phyloP scores from a whole-genome alignment of 1,139 yeast genomes.

The Hyphopichia fennica region DNA sequence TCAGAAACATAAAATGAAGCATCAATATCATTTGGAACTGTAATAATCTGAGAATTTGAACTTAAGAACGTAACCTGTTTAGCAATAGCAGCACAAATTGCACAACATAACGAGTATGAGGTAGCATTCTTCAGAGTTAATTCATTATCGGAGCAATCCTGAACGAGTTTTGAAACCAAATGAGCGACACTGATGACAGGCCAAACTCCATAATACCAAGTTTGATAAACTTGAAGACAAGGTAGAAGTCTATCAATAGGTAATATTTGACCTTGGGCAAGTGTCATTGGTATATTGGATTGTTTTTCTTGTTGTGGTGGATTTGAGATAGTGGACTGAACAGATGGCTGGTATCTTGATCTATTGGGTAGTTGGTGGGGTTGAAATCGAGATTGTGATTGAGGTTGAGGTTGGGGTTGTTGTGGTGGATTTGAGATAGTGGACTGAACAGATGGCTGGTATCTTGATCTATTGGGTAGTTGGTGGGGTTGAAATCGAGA shows the following conservation, averaged over 20 bases:
- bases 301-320: conserved; percentile 28
- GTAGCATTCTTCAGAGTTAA: conserved; percentile 20
- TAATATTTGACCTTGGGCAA: background rate
- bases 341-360: no score
- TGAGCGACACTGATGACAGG: conserved; percentile 40
- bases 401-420: no score
- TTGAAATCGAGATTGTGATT: no score
- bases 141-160: conserved; percentile 1
- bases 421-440: no score
- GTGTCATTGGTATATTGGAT: background rate
- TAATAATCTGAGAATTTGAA: conserved; percentile 22
- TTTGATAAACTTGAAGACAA: conserved; percentile 34
- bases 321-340: no score
- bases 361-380: no score
- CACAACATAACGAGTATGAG: conserved; percentile 35
- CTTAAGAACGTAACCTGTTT: conserved; percentile 32
- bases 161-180: conserved; percentile 20
- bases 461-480: no score
- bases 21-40: conserved; percentile 20
- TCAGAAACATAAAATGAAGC: conserved; percentile 29
- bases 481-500: no score
- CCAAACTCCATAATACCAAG: conserved; percentile 47
- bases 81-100: conserved; percentile 38
- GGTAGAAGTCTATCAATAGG: conserved; percentile 1
- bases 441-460: no score